Percentiles rank a stretch among this genome's conserved stretches.
These are phyloP conservation scores for Trapa incisa DNA, from an alignment of 345 rosid species.

Conservation along the genomic window DNA sequence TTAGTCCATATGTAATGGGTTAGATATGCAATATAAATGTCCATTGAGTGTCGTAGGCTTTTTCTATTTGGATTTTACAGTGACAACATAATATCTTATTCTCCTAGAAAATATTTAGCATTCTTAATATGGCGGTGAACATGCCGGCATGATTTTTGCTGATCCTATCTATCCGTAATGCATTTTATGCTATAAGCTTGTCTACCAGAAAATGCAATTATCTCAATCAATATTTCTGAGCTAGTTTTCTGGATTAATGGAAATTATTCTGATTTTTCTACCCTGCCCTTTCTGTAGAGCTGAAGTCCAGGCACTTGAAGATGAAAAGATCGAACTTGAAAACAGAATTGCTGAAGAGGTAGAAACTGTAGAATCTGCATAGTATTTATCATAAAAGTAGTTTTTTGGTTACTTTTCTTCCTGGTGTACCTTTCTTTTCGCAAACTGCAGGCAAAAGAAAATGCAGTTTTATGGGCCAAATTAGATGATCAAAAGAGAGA, in stretches of 20 bases:
- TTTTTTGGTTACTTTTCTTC: not conserved
- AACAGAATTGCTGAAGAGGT: constrained; percentile 64
- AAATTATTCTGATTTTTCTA: not conserved
- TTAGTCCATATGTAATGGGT: not conserved
- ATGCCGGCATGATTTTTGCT: not conserved
- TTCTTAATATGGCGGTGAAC: not conserved
- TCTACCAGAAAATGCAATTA: not conserved
- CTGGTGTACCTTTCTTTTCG: not conserved
- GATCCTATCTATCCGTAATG: not conserved
- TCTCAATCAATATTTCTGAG: not conserved
- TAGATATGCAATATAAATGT: not conserved
- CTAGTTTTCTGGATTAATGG: not conserved
- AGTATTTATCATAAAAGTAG: constrained; percentile 4
- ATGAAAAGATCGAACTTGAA: constrained; percentile 48
- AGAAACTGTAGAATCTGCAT: constrained; percentile 2
- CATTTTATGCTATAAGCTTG: not conserved
- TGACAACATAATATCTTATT: not conserved
- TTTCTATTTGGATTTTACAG: not conserved
- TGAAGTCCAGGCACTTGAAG: constrained; percentile 65
- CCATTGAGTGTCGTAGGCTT: not conserved
- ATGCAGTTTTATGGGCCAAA: constrained; percentile 44
- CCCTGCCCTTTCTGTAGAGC: constrained; percentile 22
- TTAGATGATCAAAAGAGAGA: constrained; percentile 54
- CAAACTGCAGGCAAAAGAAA: constrained; percentile 43
- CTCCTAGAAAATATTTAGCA: not conserved